Percentiles rank a stretch among this genome's conserved stretches.
phyloP scores from a whole-genome alignment of 495 filamentous ascomycete genomes.

The Penicillium crystallinum region DNA sequence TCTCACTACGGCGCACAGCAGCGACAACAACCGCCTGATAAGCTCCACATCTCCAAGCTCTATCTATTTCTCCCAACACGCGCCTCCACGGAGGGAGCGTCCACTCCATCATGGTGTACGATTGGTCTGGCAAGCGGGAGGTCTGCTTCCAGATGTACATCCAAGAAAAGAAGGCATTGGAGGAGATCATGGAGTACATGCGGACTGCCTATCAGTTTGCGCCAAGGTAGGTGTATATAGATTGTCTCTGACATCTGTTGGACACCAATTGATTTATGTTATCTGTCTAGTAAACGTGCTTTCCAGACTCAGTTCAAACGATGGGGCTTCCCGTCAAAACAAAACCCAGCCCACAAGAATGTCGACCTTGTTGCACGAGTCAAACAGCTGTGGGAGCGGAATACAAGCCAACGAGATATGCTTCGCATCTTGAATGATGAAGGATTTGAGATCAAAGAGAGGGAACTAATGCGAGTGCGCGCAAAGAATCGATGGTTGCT shows the following conservation, averaged over 20 bases:
- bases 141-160: slow-evolving; percentile 70
- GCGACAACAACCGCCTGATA: slow-evolving; percentile 37
- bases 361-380: slow-evolving; percentile 58
- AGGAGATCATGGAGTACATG: slow-evolving; percentile 64
- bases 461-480: slow-evolving; percentile 62
- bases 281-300: slow-evolving; percentile 56
- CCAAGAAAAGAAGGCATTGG: slow-evolving; percentile 61
- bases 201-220: slow-evolving; percentile 54
- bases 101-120: slow-evolving; percentile 57
- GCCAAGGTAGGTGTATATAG: slow-evolving; percentile 50
- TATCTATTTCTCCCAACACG: slow-evolving; percentile 17
- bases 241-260: not conserved
- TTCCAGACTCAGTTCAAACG: slow-evolving; percentile 69
- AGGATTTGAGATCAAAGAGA: slow-evolving; percentile 65
- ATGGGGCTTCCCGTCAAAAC: slow-evolving; percentile 74
- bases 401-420: slow-evolving; percentile 67
- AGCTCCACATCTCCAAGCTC: slow-evolving; percentile 14
- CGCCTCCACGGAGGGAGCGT: slow-evolving; percentile 32
- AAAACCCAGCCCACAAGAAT: slow-evolving; percentile 65
- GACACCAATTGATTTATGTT: not conserved
- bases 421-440: slow-evolving; percentile 61
- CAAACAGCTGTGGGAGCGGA: slow-evolving; percentile 71
- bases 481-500: slow-evolving; percentile 60
- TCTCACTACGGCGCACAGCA: slow-evolving; percentile 35
- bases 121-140: slow-evolving; percentile 67